Evolutionary conservation across 108 stramenopile species (phyloP), one percentile per base, ranked within the genome.

Genomic region (Schizochytrium sp.): DNA sequence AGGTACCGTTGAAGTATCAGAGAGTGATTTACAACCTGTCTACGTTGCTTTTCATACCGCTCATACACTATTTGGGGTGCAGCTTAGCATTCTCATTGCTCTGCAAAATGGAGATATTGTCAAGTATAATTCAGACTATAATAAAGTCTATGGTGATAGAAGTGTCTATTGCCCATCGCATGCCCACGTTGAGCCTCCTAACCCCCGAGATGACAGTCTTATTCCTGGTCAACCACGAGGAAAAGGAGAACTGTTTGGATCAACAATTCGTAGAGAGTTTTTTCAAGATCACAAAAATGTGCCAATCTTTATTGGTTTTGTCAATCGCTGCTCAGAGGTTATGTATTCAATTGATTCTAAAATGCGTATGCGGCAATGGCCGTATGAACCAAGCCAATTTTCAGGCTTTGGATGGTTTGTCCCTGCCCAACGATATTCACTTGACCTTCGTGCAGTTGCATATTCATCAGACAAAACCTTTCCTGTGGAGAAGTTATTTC

Each of bases 381-480:
- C 76, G 28, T 83, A 83, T 42, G 53, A 49, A 2, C 76, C 76
- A 8, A 83, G 53, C 50, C 76, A 83, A 28, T 83, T 55, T 53
- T 83, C 76, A 2, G 76, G 76, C 10, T 83, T 83, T 83, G 76
- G 76, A 10, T 83, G 76, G 76, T 83, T 19, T 55, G 47, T 55
- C 55, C 76, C 76, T 12, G 38, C 55, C 0, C 76, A 83, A 53
- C 47, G 76, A 5, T 83, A 55, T 40, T n/a, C 47, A 28, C 76
- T 83, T 53, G 50, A 55, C 53, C 47, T 83, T 47, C 50, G 53
- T 8, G 53, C 10, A n/a, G 40, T 83, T 17, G 19, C 76, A 28
- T 83, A 55, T 28, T 55, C 8, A 13, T 47, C 76, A n/a, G 76
- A 83, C 47, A 17, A 40, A 5, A n/a, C 76, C 76, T 3, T 55